Conservation (phyloP, 176 grass and related monocot species). For the Elymus sibiricus region DNA sequence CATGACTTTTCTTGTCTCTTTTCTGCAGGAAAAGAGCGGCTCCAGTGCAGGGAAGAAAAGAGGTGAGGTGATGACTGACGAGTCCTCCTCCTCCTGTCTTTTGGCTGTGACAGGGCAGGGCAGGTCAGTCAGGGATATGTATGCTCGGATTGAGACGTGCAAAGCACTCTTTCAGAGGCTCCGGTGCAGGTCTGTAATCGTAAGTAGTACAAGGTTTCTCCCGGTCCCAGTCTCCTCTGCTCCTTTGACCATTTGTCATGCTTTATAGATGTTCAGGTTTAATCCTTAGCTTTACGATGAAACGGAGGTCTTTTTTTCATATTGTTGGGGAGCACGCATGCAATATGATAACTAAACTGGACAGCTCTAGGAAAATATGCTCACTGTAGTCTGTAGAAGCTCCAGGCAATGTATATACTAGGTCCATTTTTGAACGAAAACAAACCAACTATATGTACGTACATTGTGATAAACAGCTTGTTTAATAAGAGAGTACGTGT, state of each 20-base stretch:
- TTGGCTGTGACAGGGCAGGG: constrained; percentile 17
- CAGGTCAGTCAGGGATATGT: background rate
- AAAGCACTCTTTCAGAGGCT: constrained; percentile 22
- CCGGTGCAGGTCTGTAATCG: background rate
- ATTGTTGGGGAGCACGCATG: too few relatives aligned
- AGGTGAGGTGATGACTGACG: background rate
- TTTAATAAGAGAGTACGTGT: background rate
- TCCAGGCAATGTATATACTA: too few relatives aligned
- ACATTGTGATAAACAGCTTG: background rate
- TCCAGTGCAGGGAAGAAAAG: background rate
- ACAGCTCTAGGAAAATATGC: too few relatives aligned
- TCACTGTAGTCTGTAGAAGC: too few relatives aligned
- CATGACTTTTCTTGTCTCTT: background rate
- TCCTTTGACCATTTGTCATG: constrained; percentile 32
- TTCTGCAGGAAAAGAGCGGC: background rate
- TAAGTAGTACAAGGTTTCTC: constrained; percentile 7
- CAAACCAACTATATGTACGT: background rate
- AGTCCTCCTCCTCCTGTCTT: background rate
- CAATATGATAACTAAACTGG: too few relatives aligned
- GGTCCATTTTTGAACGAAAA: background rate
- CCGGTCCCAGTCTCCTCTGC: background rate
- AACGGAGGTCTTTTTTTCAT: background rate
- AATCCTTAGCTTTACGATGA: background rate
- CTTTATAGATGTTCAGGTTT: background rate
- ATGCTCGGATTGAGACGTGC: constrained; percentile 33